Evolutionary conservation across 163 green algal species (phyloP), one percentile per base, ranked within the genome.

Genomic region (Volvox carteri): DNA sequence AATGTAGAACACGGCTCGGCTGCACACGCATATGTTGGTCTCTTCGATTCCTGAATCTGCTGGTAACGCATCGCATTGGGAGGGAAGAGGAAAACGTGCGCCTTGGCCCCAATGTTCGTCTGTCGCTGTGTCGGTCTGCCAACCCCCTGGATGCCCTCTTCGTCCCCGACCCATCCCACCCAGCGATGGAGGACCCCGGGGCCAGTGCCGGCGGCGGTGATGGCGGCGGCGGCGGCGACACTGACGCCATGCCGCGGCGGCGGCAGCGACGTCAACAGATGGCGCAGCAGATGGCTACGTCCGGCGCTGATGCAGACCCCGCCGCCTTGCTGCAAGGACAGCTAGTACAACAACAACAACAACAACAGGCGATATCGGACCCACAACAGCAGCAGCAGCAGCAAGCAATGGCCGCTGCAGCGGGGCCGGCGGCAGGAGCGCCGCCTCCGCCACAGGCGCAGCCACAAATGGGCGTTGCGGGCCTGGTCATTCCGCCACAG

Each of bases 231-330:
- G 39, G 37, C 33, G 56, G 56, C 52, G 33, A 35, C 30, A 44
- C 46, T 35, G 25, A 23, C 35, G 12, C 37, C 23, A 44, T 76
- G 42, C 42, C 11, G 42, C 28, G 5, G 33, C 42, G 18, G 62
- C 80, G 42, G 62, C 80, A 87, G 72, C 84, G 79, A 72, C 50
- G 39, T 33, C 54, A 85, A 39, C 52, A 62, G 73, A 54, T 65
- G 5, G 70, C 74, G 19, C 7, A 46, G 75, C 75, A 72, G 48
- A 30, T 19, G 8, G 50, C 21, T 18, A n/a, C 41, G 5, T 28
- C 73, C 28, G 9, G 5, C 28, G 42, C 2, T 3, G 42, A 80
- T 14, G 28, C 42, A 18, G 42, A 6, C 33, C 7, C 73, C 44
- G 73, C 54, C 39, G 33, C 77, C 33, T 9, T 48, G 35, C 56